These are phyloP conservation scores for Solanum microdontum DNA, from an alignment of 257 asterid species.

Conservation along the genomic window DNA sequence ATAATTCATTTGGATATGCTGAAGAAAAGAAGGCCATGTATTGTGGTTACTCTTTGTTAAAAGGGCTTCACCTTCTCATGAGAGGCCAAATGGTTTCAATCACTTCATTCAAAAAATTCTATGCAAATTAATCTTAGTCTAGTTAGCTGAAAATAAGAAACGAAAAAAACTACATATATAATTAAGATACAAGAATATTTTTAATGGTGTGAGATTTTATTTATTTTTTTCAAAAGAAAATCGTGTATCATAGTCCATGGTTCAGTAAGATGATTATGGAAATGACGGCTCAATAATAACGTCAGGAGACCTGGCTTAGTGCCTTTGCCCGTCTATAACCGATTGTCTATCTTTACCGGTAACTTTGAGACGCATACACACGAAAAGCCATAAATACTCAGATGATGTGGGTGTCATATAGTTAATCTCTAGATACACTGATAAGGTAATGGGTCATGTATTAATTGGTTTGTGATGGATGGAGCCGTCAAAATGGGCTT, in stretches of 20 bases:
- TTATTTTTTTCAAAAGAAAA: rapidly evolving
- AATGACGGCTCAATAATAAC: neutral
- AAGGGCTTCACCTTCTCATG: neutral
- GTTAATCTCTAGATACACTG: neutral
- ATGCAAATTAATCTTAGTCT: neutral
- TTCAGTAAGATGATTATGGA: neutral
- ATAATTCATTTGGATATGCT: neutral
- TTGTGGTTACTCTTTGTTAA: neutral
- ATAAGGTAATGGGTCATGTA: neutral
- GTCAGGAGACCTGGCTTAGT: neutral
- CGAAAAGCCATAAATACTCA: neutral
- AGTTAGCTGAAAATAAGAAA: neutral
- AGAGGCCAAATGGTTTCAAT: neutral
- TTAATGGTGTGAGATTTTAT: neutral
- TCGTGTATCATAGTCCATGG: neutral
- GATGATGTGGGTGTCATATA: neutral
- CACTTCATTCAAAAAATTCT: neutral
- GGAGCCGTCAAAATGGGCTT: neutral
- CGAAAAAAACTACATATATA: neutral
- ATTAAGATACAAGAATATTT: neutral
- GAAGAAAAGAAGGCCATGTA: neutral
- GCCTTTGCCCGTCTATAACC: neutral
- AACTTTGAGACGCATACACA: neutral
- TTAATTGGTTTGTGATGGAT: neutral
- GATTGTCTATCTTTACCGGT: neutral